Evolutionary conservation across 129 eudicot species (phyloP).

Genomic region (Heracleum sosnowskyi): DNA sequence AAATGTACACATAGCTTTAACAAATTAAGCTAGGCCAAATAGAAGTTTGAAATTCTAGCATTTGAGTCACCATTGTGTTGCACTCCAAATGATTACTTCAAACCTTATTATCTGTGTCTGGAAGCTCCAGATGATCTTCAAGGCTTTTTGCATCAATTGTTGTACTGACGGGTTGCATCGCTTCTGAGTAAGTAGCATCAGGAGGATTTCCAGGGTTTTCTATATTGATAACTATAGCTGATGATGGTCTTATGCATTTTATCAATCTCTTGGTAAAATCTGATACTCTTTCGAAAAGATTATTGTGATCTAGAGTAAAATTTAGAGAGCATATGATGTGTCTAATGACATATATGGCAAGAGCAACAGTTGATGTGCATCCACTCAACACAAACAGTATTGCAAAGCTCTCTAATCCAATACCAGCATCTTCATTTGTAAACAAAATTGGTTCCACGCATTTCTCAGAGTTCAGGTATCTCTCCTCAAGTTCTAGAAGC

Average conservation of each 20-base stretch:
- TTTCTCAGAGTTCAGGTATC: neutral
- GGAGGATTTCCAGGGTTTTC: neutral
- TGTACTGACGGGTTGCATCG: neutral
- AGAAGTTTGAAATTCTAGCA: neutral
- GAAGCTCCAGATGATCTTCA: neutral
- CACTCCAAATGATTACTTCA: neutral
- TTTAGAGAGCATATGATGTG: neutral
- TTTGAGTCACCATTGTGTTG: neutral
- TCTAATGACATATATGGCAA: neutral
- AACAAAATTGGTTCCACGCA: neutral
- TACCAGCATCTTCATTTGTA: neutral
- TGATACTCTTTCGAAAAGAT: neutral
- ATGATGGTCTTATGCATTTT: neutral
- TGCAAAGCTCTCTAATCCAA: neutral
- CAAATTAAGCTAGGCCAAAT: too few relatives aligned
- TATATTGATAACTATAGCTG: neutral
- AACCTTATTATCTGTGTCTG: neutral
- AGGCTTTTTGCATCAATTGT: neutral
- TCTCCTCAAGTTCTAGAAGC: neutral
- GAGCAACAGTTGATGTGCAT: neutral
- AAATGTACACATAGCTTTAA: too few relatives aligned
- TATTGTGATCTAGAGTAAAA: neutral
- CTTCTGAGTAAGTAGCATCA: neutral
- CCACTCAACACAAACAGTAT: neutral
- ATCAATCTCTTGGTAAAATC: neutral